These are phyloP conservation scores for Coniochaeta prunicola DNA, from an alignment of 2,329 filamentous ascomycete species.

Conservation along the genomic window DNA sequence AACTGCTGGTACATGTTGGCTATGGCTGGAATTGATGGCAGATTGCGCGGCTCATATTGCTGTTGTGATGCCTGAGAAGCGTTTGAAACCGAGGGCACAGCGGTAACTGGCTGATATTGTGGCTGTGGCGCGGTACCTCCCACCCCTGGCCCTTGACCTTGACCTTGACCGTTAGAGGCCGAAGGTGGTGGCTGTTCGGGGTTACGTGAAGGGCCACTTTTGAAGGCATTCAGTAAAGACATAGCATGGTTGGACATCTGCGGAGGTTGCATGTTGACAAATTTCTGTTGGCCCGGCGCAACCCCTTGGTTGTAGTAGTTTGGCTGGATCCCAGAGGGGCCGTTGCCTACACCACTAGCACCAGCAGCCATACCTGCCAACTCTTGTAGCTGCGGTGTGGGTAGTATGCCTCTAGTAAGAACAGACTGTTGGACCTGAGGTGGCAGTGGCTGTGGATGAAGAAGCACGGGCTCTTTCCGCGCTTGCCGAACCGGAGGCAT, in stretches of 20 bases:
- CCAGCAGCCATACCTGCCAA: not conserved
- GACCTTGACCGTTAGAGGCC: not conserved
- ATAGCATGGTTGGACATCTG: slow-evolving; percentile 25
- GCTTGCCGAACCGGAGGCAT: slow-evolving; percentile 16
- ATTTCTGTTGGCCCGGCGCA: slow-evolving; percentile 15
- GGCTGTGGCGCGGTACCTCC: not conserved
- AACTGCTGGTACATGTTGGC: not conserved
- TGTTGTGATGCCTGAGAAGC: not conserved
- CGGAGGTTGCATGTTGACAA: slow-evolving; percentile 9
- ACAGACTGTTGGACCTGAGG: slow-evolving; percentile 48
- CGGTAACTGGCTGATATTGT: not conserved
- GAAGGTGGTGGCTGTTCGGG: slow-evolving; percentile 11
- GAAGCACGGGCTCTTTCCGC: slow-evolving; percentile 17
- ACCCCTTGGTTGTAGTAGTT: slow-evolving; percentile 1
- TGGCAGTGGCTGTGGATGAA: slow-evolving; percentile 44
- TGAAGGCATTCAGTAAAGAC: slow-evolving; percentile 33
- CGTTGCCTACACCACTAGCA: not conserved
- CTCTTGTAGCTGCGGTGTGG: slow-evolving; percentile 25
- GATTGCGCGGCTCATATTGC: not conserved
- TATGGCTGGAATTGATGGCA: not conserved
- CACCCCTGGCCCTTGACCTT: not conserved
- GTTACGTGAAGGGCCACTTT: slow-evolving; percentile 15
- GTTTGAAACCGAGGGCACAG: not conserved
- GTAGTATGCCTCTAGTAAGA: slow-evolving; percentile 33
- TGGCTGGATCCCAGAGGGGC: not conserved